A percentile compares a stretch with the other conserved stretches of the same genome.
phyloP scores from a whole-genome alignment of 1,139 yeast species.

The Sugiyamaella japonica region DNA sequence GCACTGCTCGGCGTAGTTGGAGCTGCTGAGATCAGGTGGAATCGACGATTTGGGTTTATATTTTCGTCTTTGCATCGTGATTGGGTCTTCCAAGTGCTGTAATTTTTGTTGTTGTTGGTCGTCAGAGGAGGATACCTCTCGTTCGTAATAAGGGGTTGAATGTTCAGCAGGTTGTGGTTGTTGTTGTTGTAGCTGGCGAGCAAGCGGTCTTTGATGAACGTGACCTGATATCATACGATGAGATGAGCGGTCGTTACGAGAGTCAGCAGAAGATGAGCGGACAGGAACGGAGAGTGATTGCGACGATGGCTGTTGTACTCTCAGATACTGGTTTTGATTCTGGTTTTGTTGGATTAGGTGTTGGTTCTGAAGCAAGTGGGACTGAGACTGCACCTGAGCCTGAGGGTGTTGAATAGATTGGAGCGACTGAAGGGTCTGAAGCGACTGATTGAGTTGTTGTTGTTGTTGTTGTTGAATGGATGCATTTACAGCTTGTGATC shows the following conservation, averaged over 20 bases:
- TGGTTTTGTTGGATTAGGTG: not conserved
- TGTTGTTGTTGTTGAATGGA: conserved; percentile 21
- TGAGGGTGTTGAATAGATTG: conserved; percentile 9
- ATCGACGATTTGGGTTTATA: conserved; percentile 44
- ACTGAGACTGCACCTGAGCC: not conserved
- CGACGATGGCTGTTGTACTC: not conserved
- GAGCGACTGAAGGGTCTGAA: conserved; percentile 1
- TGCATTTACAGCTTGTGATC: conserved; percentile 10
- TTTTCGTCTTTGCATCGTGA: conserved; percentile 26
- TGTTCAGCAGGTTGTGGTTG: not conserved
- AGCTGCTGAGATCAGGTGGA: conserved; percentile 41
- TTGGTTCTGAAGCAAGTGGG: conserved; percentile 4
- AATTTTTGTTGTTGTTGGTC: not conserved
- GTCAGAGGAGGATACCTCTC: conserved; percentile 15
- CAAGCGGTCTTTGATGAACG: conserved; percentile 4
- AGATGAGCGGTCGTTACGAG: conserved; percentile 3
- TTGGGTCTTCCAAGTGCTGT: conserved; percentile 17
- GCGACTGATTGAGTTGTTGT: conserved; percentile 11
- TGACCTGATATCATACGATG: conserved; percentile 10
- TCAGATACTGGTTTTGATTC: not conserved
- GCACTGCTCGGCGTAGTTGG: conserved; percentile 45
- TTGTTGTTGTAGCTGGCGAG: not conserved
- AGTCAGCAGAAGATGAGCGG: conserved; percentile 15
- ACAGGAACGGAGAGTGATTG: conserved; percentile 7
- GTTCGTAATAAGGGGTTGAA: conserved; percentile 11